Conservation (phyloP, 2,329 filamentous ascomycete genomes). For the Tolypocladium nubicola region DNA sequence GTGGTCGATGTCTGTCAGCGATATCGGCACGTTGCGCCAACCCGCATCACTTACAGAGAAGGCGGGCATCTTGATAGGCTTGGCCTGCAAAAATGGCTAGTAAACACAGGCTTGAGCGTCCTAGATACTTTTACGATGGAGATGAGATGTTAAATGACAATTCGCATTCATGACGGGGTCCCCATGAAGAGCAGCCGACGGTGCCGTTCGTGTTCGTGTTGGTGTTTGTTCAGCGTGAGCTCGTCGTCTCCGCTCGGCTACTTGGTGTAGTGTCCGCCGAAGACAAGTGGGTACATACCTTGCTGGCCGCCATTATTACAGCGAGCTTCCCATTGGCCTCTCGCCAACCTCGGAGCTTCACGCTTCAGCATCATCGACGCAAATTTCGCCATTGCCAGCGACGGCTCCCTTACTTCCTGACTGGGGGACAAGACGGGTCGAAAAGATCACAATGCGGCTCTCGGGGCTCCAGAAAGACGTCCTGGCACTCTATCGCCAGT, state of each 20-base stretch:
- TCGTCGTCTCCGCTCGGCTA: not conserved
- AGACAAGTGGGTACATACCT: not conserved
- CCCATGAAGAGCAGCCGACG: not conserved
- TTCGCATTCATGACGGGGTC: not conserved
- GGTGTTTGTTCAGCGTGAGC: not conserved
- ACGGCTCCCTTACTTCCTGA: not conserved
- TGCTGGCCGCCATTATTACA: not conserved
- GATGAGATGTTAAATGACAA: not conserved
- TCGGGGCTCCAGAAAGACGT: constrained; percentile 91
- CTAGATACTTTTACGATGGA: not conserved
- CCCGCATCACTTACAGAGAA: constrained; percentile 30
- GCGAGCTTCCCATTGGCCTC: not conserved
- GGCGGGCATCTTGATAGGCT: constrained; percentile 23
- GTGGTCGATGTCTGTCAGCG: constrained; percentile 2
- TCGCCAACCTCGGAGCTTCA: not conserved
- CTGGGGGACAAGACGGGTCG: not conserved
- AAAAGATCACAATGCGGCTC: constrained; percentile 27
- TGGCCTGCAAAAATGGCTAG: constrained; percentile 2
- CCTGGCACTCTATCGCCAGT: constrained; percentile 73
- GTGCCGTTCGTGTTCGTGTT: not conserved
- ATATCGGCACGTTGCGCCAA: not conserved
- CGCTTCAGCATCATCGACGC: not conserved
- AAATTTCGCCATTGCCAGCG: not conserved
- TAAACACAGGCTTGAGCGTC: constrained; percentile 18
- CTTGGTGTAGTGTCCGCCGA: not conserved